Evolutionary conservation across 2,329 filamentous ascomycete genomes (phyloP), one percentile per base, ranked within the genome.

Genomic region (Neonectria ditissima): DNA sequence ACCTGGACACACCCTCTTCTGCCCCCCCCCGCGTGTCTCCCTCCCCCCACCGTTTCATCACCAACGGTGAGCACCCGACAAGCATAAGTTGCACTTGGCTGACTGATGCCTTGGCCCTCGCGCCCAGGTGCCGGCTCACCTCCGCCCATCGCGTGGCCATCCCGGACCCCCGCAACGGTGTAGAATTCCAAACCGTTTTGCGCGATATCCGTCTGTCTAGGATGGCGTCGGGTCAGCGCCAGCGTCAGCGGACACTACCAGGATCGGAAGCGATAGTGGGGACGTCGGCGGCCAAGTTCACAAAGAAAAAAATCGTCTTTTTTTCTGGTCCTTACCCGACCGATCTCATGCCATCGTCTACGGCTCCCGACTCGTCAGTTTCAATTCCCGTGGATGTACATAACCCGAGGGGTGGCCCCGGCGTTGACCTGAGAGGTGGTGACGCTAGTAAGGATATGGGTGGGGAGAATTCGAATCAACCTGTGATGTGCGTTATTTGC

Each of bases 181-280:
- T 53, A 62, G 54, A 62, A 43, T 41, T 51, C 20, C 54, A 53
- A 30, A 20, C 28, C 24, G 41, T 34, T 57, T 61, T 63, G 47
- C 50, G 41, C 55, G 63, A 62, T 53, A 56, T 64, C 61, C 67
- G 55, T 60, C 57, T 39, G 62, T 48, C 30, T n/a, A 26, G 59
- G 63, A 54, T 67, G 48, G 65, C 59, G 58, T 67, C 58, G 63
- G 56, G 65, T 59, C 58, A 62, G 60, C 64, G 60, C 60, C 60
- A 65, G 55, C 56, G 64, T 65, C 67, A 72, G 66, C 62, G 64
- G 68, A 69, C 69, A 65, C 58, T 62, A 57, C 67, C 55, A 72
- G 55, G 50, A 69, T 72, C 60, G 63, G 69, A 63, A 55, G 60
- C 55, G 43, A 59, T 28, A 65, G 60, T 62, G 66, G 67, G 64